phyloP scores from a whole-genome alignment of 192 early-diverging fungal genomes.

The Coemansia sp. region DNA sequence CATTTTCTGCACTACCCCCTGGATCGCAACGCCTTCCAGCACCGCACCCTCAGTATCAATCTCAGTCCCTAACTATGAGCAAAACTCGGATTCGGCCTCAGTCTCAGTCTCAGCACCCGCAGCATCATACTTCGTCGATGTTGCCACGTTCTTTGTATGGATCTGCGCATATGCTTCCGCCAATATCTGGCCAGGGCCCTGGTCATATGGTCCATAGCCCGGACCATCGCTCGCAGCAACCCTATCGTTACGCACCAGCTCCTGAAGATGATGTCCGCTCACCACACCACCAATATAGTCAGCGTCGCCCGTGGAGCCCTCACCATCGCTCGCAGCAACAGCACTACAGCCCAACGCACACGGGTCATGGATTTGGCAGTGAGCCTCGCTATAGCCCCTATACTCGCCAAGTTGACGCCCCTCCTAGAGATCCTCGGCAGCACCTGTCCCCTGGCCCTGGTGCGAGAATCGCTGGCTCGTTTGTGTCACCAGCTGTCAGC shows the following conservation, averaged over 20 bases:
- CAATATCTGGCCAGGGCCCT: conserved; percentile 18
- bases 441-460: conserved; percentile 26
- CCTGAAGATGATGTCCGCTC: conserved; percentile 22
- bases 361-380: conserved; percentile 22
- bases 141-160: conserved; percentile 13
- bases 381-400: conserved; percentile 54
- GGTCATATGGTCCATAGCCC: conserved; percentile 4
- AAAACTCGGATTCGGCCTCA: conserved; percentile 4
- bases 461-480: conserved; percentile 12
- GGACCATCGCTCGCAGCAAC: conserved; percentile 16
- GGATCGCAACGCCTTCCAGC: background rate
- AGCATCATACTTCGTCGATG: conserved; percentile 15
- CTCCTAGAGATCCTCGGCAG: conserved; percentile 37
- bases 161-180: conserved; percentile 18
- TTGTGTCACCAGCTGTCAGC: conserved; percentile 9
- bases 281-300: conserved; percentile 24
- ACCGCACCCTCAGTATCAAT: conserved; percentile 16
- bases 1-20: conserved; percentile 3
- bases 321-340: conserved; percentile 46
- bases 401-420: conserved; percentile 30
- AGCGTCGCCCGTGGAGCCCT: conserved; percentile 55
- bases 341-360: conserved; percentile 37
- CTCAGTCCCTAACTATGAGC: conserved; percentile 2
- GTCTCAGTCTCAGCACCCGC: conserved; percentile 11
- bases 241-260: conserved; percentile 23